Percentiles rank a stretch among this genome's conserved stretches.
Conservation (phyloP, 768 basidiomycete species). For the Collybia nuda region DNA sequence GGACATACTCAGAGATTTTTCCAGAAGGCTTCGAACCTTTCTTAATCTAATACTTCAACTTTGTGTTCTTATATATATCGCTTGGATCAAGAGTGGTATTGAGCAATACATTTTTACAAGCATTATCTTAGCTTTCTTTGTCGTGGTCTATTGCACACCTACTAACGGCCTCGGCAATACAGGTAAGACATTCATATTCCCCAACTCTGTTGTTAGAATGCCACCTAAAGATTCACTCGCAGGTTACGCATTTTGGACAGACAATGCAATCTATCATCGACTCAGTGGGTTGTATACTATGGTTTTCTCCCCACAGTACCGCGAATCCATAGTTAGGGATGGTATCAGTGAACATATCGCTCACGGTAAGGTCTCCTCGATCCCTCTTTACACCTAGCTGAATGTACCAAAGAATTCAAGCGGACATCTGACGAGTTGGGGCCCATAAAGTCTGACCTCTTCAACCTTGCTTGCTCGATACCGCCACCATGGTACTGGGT, state of each 20-base stretch:
- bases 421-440: slow-evolving; percentile 29
- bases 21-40: slow-evolving; percentile 17
- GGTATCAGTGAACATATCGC: slow-evolving; percentile 27
- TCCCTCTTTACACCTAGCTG: neutral
- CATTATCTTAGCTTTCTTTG: slow-evolving; percentile 25
- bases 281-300: slow-evolving; percentile 36
- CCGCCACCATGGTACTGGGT: slow-evolving; percentile 40
- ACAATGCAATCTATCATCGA: slow-evolving; percentile 32
- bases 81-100: slow-evolving; percentile 10
- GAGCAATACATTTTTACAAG: slow-evolving; percentile 23
- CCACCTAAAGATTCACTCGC: neutral
- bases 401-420: slow-evolving; percentile 31
- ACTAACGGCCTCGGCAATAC: slow-evolving; percentile 31
- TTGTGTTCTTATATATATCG: slow-evolving; percentile 16
- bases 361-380: slow-evolving; percentile 21
- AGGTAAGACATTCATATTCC: slow-evolving; percentile 22
- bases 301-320: slow-evolving; percentile 34
- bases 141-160: slow-evolving; percentile 31
- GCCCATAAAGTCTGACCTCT: slow-evolving; percentile 23
- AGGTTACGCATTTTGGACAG: slow-evolving; percentile 42
- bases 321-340: slow-evolving; percentile 35
- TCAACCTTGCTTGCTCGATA: slow-evolving; percentile 24
- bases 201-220: neutral
- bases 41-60: slow-evolving; percentile 26
- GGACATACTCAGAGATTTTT: slow-evolving; percentile 24